A percentile compares a stretch with the other conserved stretches of the same genome.
These are phyloP conservation scores for Metarhizium robertsii DNA, from an alignment of 2,329 filamentous ascomycete species.

Conservation along the genomic window DNA sequence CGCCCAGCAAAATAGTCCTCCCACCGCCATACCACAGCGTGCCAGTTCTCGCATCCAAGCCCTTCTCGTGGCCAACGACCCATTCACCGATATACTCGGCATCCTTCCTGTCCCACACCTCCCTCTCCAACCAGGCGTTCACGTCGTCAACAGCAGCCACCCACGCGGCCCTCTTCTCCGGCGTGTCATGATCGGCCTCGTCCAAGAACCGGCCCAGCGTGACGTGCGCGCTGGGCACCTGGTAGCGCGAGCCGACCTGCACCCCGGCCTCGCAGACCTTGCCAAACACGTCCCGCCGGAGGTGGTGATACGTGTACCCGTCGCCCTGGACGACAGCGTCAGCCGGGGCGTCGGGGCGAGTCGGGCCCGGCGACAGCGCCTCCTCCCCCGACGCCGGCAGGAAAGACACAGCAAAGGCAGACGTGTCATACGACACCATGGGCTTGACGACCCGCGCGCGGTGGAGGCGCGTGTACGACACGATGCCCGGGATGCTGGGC, in stretches of 20 bases:
- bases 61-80: slow-evolving; percentile 78
- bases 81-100: slow-evolving; percentile 56
- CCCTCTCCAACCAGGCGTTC: slow-evolving; percentile 62
- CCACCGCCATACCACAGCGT: slow-evolving; percentile 83
- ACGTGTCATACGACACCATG: slow-evolving; percentile 72
- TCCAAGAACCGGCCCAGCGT: slow-evolving; percentile 76
- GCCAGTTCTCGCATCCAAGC: slow-evolving; percentile 67
- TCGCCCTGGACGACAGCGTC: slow-evolving; percentile 41
- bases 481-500: slow-evolving; percentile 47
- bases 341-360: slow-evolving; percentile 24
- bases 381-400: slow-evolving; percentile 65
- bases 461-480: slow-evolving; percentile 56
- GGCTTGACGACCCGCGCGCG: slow-evolving; percentile 73
- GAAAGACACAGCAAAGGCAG: slow-evolving; percentile 80
- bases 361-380: slow-evolving; percentile 25
- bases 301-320: slow-evolving; percentile 79
- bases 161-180: slow-evolving; percentile 52
- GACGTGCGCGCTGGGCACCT: slow-evolving; percentile 82
- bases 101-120: slow-evolving; percentile 55
- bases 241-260: slow-evolving; percentile 68
- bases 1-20: slow-evolving; percentile 53
- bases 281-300: slow-evolving; percentile 68
- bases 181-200: slow-evolving; percentile 51
- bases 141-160: slow-evolving; percentile 63
- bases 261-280: slow-evolving; percentile 53